These are phyloP conservation scores for Plantago elongata DNA, from an alignment of 257 asterid species.

Conservation along the genomic window DNA sequence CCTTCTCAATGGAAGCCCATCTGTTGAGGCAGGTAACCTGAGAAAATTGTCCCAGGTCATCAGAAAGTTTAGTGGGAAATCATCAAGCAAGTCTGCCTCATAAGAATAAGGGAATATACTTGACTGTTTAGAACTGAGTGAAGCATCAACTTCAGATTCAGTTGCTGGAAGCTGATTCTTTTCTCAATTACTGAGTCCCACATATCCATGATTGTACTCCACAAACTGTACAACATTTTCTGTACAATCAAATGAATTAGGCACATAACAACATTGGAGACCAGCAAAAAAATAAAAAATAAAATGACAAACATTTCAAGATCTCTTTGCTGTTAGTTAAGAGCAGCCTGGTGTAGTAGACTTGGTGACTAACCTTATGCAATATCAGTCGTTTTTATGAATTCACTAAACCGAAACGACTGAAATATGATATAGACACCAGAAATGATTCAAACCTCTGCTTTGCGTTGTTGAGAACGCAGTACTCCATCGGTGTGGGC, in stretches of 20 bases:
- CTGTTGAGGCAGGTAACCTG: slow-evolving; percentile 69
- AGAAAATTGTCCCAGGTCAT: slow-evolving; percentile 21
- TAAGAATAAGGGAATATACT: slow-evolving; percentile 34
- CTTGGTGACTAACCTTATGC: too few species aligned
- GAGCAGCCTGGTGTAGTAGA: too few species aligned
- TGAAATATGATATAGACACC: not conserved
- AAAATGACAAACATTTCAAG: slow-evolving; percentile 4
- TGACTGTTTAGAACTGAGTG: slow-evolving; percentile 57
- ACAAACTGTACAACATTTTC: slow-evolving; percentile 54
- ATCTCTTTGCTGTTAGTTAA: too few species aligned
- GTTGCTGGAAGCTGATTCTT: slow-evolving; percentile 58
- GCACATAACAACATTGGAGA: not conserved
- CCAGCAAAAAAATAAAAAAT: slow-evolving; percentile 5
- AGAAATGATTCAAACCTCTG: slow-evolving; percentile 59
- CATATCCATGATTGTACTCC: slow-evolving; percentile 47
- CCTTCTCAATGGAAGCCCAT: slow-evolving; percentile 76
- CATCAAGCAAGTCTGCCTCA: slow-evolving; percentile 1
- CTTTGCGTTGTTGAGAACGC: slow-evolving; percentile 51
- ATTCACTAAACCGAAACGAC: too few species aligned
- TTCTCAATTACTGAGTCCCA: slow-evolving; percentile 48
- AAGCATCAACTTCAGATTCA: slow-evolving; percentile 59
- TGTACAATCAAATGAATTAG: slow-evolving; percentile 44
- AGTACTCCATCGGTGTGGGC: slow-evolving; percentile 51
- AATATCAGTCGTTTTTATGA: too few species aligned
- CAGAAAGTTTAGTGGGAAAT: slow-evolving; percentile 9